Base-by-base conservation (phyloP, 768 basidiomycete species). In the Xerocomellus intermedius region DNA sequence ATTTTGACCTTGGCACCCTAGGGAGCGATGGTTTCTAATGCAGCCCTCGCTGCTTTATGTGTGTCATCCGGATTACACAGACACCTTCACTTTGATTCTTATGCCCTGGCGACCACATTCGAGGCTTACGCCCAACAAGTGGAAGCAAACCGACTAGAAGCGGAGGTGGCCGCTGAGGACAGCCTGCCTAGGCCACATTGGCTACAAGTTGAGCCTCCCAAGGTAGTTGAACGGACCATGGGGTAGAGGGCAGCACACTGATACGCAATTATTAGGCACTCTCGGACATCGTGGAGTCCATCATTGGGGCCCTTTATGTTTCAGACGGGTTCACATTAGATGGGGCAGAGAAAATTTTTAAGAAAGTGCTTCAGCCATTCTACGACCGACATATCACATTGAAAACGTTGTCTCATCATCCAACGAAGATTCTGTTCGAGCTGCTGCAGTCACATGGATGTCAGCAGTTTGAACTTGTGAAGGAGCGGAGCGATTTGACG, bases 21-120 rank as follows among this genome's bases (percentile, higher is more conserved):
- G 91, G 81, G 83, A 28, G 87, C 88, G 8, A 93, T 94, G 90
- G 90, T 94, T 26, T 90, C 89, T 5, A 93, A 93, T 68, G 79
- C 83, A 30, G 77, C 86, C 17, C 74, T 94, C 41, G 89, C 86
- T 37, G 87, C 91, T 2, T 69, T 93, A 54, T 91, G 87, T 60
- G 83, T 93, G 17, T 79, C 78, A 59, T 80, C 81, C 50, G 86
- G 86, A 33, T 72, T 94, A 50, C 74, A 89, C 54, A 71, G 83
- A 41, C 73, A 86, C 68, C 71, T 93, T 26, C 73, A 81, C 44
- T 77, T 82, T 48, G 82, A 83, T 50, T 84, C 85, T 5, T 73
- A 77, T 39, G 72, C 77, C 13, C 70, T 90, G 10, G 75, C 75
- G 17, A 69, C 64, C 39, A 72, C 73, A 43, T 84, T 93, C 46